Conservation (phyloP, 202 grass and related monocot species). For the Bolboschoenoplectus hybrid region DNA sequence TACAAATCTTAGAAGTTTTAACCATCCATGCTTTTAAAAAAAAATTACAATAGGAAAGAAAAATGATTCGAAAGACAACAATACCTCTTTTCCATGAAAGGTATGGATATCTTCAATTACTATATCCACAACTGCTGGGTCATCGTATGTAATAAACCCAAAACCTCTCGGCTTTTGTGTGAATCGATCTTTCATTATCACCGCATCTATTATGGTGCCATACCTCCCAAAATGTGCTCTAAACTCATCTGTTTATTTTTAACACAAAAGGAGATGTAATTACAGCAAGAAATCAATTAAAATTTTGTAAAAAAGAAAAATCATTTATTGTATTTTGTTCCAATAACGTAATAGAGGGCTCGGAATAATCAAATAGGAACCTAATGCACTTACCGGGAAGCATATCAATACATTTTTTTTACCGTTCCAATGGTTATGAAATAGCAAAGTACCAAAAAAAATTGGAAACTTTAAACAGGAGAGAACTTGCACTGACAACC, state of each 20-base stretch:
- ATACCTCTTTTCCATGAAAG: conserved; percentile 72
- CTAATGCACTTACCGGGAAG: not conserved
- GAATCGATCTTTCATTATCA: conserved; percentile 88
- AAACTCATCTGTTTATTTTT: conserved; percentile 58
- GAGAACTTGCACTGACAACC: not conserved
- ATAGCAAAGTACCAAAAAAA: not conserved
- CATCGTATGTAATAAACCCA: conserved; percentile 80
- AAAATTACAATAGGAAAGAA: not conserved
- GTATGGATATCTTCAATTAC: conserved; percentile 78
- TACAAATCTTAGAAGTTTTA: not conserved
- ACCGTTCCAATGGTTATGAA: not conserved
- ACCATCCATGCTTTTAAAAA: not conserved
- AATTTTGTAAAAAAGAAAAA: not conserved
- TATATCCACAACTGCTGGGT: conserved; percentile 69
- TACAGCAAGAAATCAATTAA: not conserved
- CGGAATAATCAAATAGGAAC: not conserved
- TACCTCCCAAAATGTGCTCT: conserved; percentile 77
- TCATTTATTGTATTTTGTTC: conserved; percentile 7
- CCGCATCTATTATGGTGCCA: conserved; percentile 69
- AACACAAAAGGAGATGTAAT: not conserved
- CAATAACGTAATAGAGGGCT: not conserved
- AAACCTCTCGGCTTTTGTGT: conserved; percentile 85
- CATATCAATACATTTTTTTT: not conserved
- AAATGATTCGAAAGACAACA: not conserved
- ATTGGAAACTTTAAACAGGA: not conserved